Percentiles rank a stretch among this genome's conserved stretches.
Evolutionary conservation across 257 asterid species (phyloP).

Genomic region (Craterostigma plantagineum): DNA sequence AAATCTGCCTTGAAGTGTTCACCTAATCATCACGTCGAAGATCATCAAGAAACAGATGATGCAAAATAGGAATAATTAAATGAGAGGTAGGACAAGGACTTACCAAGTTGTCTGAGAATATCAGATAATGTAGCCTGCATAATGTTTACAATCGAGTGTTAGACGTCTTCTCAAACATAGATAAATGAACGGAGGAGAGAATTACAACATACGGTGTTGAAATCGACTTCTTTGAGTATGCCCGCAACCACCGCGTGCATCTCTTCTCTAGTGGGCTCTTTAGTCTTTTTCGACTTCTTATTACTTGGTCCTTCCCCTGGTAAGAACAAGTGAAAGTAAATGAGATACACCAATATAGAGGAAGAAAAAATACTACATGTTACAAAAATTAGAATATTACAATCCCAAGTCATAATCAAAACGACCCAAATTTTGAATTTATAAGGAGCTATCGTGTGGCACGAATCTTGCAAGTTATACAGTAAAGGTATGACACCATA

Average conservation of each 20-base stretch:
- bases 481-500: too few relatives aligned
- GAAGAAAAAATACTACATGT: neutral
- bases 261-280: constrained; percentile 55
- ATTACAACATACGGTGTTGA: constrained; percentile 49
- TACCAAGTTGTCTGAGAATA: constrained; percentile 77
- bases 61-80: neutral
- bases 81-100: constrained; percentile 7
- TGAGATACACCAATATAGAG: neutral
- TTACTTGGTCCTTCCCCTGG: constrained; percentile 30
- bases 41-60: constrained; percentile 10
- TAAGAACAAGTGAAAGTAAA: constrained; percentile 1
- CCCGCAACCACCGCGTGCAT: constrained; percentile 34
- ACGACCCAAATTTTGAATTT: too few relatives aligned
- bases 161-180: constrained; percentile 2
- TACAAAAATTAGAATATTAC: neutral
- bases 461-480: too few relatives aligned
- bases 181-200: neutral
- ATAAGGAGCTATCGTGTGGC: too few relatives aligned
- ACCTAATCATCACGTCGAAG: constrained; percentile 20
- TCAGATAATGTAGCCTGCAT: constrained; percentile 86
- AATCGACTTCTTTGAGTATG: constrained; percentile 77
- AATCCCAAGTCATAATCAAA: too few relatives aligned
- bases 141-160: constrained; percentile 1
- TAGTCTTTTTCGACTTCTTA: constrained; percentile 16
- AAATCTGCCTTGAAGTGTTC: constrained; percentile 46